Evolutionary conservation across 495 filamentous ascomycete species (phyloP).

Genomic region (Bacidia rubella): DNA sequence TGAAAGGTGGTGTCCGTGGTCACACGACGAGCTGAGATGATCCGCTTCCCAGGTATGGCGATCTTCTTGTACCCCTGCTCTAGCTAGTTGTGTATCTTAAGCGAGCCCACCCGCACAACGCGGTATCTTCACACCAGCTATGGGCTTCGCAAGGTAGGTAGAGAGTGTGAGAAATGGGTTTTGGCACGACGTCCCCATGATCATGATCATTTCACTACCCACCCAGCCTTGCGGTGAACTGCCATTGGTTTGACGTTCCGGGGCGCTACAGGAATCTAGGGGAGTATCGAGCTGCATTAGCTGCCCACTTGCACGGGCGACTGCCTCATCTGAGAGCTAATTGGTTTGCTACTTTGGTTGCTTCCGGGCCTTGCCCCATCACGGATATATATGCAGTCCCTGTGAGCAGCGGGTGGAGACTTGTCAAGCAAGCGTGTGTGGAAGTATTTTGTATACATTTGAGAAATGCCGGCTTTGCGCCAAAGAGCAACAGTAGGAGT

Average conservation of each 20-base stretch:
- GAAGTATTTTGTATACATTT: too few relatives aligned
- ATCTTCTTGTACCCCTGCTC: not conserved
- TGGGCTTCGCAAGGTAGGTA: too few relatives aligned
- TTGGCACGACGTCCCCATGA: not conserved
- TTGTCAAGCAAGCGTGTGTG: too few relatives aligned
- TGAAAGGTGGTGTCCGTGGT: not conserved
- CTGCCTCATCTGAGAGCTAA: not conserved
- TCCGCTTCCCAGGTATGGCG: not conserved
- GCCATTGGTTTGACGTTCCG: slow-evolving; percentile 5
- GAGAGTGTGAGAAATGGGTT: too few relatives aligned
- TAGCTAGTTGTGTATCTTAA: not conserved
- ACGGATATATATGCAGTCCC: too few relatives aligned
- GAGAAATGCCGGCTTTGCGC: not conserved
- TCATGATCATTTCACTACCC: not conserved
- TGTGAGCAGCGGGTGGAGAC: too few relatives aligned
- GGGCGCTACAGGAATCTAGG: not conserved
- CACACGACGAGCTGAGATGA: not conserved
- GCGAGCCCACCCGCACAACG: not conserved
- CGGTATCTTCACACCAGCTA: too few relatives aligned
- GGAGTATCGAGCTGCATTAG: slow-evolving; percentile 1
- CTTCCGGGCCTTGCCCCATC: not conserved
- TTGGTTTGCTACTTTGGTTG: slow-evolving; percentile 3
- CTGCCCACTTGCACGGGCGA: not conserved
- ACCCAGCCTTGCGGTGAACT: not conserved
- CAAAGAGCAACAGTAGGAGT: too few relatives aligned